Percentiles rank a stretch among this genome's conserved stretches.
phyloP scores from a whole-genome alignment of 495 filamentous ascomycete genomes.

The Tuber brumale region DNA sequence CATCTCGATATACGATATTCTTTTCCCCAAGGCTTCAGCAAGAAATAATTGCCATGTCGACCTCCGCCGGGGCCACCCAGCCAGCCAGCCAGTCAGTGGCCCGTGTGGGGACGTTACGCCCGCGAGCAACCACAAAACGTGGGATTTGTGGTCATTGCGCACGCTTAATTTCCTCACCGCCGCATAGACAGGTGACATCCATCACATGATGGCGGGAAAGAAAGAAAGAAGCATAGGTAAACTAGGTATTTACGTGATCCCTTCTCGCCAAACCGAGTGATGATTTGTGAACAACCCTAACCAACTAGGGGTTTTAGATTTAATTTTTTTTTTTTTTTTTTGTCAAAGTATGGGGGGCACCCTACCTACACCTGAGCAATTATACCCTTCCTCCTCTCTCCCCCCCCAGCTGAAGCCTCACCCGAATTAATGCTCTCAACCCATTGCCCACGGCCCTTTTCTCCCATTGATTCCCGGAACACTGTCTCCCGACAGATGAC shows the following conservation, averaged over 20 bases:
- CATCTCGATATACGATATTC: not conserved
- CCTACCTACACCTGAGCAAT: not conserved
- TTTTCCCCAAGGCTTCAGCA: not conserved
- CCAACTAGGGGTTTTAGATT: not conserved
- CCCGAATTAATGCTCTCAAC: not conserved
- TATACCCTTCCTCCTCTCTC: not conserved
- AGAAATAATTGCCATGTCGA: not conserved
- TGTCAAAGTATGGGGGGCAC: not conserved
- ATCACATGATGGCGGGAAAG: not conserved
- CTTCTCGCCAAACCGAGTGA: not conserved
- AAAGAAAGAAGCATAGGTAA: not conserved
- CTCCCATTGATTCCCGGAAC: not conserved
- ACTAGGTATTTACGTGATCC: not conserved
- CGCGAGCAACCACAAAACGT: not conserved
- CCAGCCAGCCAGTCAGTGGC: not conserved
- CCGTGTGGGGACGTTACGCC: not conserved
- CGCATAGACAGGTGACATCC: not conserved
- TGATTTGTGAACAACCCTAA: not conserved
- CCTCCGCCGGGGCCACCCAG: not conserved
- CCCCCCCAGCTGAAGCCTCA: not conserved
- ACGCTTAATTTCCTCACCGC: not conserved
- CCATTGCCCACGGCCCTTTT: not conserved
- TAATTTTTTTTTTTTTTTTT: too few species aligned
- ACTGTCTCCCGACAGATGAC: not conserved
- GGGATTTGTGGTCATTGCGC: not conserved